Base-by-base conservation (phyloP, 2,329 filamentous ascomycete species). In the Trichophyton schoenleinii region DNA sequence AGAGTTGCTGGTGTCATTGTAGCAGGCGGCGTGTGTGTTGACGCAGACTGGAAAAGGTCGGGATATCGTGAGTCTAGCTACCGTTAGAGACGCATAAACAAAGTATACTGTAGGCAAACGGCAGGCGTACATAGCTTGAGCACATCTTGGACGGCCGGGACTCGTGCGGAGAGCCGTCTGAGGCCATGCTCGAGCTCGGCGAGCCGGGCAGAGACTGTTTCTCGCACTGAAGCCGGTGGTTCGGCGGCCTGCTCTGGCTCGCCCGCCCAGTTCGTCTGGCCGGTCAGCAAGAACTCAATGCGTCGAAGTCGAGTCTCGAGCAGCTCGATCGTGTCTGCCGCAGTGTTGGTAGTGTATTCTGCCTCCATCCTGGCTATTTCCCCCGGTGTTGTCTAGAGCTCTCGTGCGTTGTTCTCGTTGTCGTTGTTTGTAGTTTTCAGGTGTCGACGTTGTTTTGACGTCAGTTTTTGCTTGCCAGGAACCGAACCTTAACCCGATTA, bases 251-350 rank as follows among this genome's bases (percentile, higher is more conserved):
- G 55, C 22, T 57, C 58, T 55, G 75, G 74, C 11, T 71, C 64
- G 41, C 75, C 75, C 3, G 72, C 72, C 71, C 75, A 75, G 65
- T 71, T 69, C 20, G 72, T 70, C 58, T 70, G 68, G 60, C 76
- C 76, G 9, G 72, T 75, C 11, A 79, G 69, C 52, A 79, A 71
- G 66, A 74, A 79, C 63, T 77, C 73, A 59, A 78, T 69, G 55
- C 75, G 71, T 58, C 70, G 73, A 9, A 79, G 70, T 58, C 77
- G 76, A 8, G 71, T 70, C 63, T 78, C 74, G 9, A 79, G 73
- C 52, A 78, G 71, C 60, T 76, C 73, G 18, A 77, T 73, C 2
- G 74, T 76, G 20, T 73, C 72, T 4, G 71, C 69, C 4, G 73
- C 72, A 49, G 74, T 68, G 8, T 68, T 65, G 1, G 60, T 48